Conservation (phyloP, 495 filamentous ascomycete species). For the Darksidea phi region DNA sequence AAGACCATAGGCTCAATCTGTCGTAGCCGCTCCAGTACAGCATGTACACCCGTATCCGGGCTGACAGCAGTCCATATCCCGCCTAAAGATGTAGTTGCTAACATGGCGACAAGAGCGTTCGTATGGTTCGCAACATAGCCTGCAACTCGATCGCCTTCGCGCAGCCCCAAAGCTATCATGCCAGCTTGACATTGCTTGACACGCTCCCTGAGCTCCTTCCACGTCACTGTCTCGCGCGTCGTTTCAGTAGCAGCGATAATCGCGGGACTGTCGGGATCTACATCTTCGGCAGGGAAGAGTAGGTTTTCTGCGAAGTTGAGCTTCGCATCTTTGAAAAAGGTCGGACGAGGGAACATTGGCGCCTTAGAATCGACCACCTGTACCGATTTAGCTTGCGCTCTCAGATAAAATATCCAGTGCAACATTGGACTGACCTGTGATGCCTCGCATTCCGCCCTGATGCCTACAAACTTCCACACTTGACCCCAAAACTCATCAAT, state of each 20-base stretch:
- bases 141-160: constrained; percentile 70
- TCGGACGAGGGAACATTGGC: constrained; percentile 78
- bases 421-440: constrained; percentile 6
- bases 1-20: constrained; percentile 80
- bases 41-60: constrained; percentile 76
- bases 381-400: neutral
- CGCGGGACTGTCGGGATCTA: constrained; percentile 58
- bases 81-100: constrained; percentile 74
- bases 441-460: constrained; percentile 53
- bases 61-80: constrained; percentile 91
- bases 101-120: constrained; percentile 81
- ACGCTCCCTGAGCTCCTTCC: constrained; percentile 74
- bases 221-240: constrained; percentile 66
- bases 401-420: constrained; percentile 7
- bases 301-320: constrained; percentile 94
- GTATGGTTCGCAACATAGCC: constrained; percentile 86
- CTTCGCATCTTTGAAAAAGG: constrained; percentile 74
- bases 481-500: constrained; percentile 78
- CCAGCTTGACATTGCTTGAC: constrained; percentile 71
- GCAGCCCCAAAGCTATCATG: constrained; percentile 61
- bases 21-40: constrained; percentile 74
- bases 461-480: constrained; percentile 76
- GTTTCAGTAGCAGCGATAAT: constrained; percentile 75
- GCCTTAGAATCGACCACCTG: constrained; percentile 67
- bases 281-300: constrained; percentile 65